Base-by-base conservation (phyloP, 208 protist genomes). In the Wallacemonas sp. region DNA sequence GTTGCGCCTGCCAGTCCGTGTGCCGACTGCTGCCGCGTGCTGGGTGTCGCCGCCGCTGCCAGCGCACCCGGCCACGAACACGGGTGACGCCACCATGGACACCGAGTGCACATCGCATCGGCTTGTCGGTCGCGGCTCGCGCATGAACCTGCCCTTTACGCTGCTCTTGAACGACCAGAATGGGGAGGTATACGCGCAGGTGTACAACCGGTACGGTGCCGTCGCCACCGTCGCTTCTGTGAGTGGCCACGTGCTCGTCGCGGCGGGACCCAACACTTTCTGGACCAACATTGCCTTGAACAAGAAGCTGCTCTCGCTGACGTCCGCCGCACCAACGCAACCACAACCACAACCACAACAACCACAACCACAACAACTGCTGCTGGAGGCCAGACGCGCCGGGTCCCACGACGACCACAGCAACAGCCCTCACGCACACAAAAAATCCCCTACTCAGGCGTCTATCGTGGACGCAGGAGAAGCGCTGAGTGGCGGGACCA, bases 141-240 rank as follows among this genome's bases (percentile, higher is more conserved):
- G 74, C 29, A 70, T 67, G 19, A 65, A 88, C 34, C 49, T 90
- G 16, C 76, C 80, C 1, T 68, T 73, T 32, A 30, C 90, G 55
- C 54, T 93, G 44, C 68, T 93, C 14, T 71, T 93, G 3, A 78
- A 84, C 64, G 38, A 56, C 2, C 67, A 75, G 17, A 80, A 81
- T 47, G 87, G 87, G 0, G 76, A 88, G 56, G 61, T 93, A 30
- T 87, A 93, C 70, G 48, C 70, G 30, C 87, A 90, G 68, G 81
- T 87, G 16, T 88, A 84, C 68, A 80, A 72, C 36, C 76, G 71
- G 0, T 36, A 77, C 43, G 71, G 58, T 56, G 75, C 72, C 14
- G 46, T 67, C 23, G 57, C 75, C 9, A 21, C 52, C 6, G 30
- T 58, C 4, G 52, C 52, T 4, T 58, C 52, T 9, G 52, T 58